Evolutionary conservation across 2,329 filamentous ascomycete species (phyloP), one percentile per base, ranked within the genome.

Genomic region (Talaromyces atroroseus): DNA sequence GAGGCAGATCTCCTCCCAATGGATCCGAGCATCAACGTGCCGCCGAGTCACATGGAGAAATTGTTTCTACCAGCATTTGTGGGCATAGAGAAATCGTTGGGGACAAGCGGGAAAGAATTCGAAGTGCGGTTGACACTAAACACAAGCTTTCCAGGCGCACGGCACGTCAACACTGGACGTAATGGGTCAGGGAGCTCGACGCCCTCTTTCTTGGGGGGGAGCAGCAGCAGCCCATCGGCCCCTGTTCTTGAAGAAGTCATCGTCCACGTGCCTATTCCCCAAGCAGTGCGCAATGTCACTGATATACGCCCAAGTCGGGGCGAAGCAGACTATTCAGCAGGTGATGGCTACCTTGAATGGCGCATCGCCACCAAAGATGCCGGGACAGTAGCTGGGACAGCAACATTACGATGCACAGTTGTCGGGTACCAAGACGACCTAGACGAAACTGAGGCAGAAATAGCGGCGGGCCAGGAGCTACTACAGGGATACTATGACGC

Each of bases 1-100:
- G 92, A 96, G 71, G 90, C 95, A 20, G 90, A 99, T 70, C 75
- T 99, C 21, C 78, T 97, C 12, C 91, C 91, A 0, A 82, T 87
- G 50, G 81, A 85, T 16, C 79, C 78, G 62, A 78, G 80, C 20
- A 80, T 82, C 63, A 78, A 78, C 52, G 78, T 81, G 18, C 80
- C 74, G 54, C 73, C 82, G 1, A 81, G 74, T 54, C 76, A 66
- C 40, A 72, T 77, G 54, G 83, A 83, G 58, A 86, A 82, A 62
- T 77, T 97, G 14, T 90, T 91, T 67, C 75, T 97, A 5, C 94
- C 94, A 0, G 87, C 94, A 2, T 85, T 80, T 49, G 79, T 96
- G 51, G 89, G 95, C 66, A 83, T 97, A 49, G 88, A 86, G 64
- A 92, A 91, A 1, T 85, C 86, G 0, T 78, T 96, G 2, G 94